Percentiles rank a stretch among this genome's conserved stretches.
These are phyloP conservation scores for Scheffersomyces quercinus DNA, from an alignment of 1,139 yeast genomes.

Conservation along the genomic window DNA sequence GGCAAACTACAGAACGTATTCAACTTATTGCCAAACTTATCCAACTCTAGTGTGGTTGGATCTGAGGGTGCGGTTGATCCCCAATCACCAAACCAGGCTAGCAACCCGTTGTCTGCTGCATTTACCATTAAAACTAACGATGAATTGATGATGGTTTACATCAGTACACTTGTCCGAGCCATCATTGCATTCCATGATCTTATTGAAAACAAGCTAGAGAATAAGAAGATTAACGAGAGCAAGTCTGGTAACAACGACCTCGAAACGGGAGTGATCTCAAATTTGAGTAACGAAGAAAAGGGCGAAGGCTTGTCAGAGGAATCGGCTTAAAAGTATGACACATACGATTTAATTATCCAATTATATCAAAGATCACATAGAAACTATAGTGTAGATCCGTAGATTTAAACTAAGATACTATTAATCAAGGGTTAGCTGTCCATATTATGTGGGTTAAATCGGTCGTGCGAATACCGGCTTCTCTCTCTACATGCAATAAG, in stretches of 20 bases:
- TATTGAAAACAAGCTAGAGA: conserved; percentile 92
- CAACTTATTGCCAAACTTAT: conserved; percentile 84
- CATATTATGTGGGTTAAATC: too few species aligned
- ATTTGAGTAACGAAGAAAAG: conserved; percentile 8
- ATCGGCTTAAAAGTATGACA: not conserved
- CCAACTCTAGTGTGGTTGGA: conserved; percentile 25
- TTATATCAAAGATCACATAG: not conserved
- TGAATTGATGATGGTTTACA: conserved; percentile 90
- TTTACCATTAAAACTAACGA: conserved; percentile 93
- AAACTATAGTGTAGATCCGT: too few species aligned
- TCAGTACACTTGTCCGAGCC: conserved; percentile 87
- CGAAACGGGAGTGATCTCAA: conserved; percentile 2
- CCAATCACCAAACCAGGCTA: conserved; percentile 19
- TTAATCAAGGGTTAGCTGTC: too few species aligned
- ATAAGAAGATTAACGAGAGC: conserved; percentile 56
- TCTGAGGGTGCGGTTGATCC: conserved; percentile 11
- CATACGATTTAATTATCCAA: not conserved
- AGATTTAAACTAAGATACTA: too few species aligned
- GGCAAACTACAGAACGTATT: conserved; percentile 95
- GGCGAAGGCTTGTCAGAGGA: conserved; percentile 12
- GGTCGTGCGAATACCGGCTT: too few species aligned
- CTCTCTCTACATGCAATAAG: too few species aligned
- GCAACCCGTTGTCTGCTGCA: conserved; percentile 67
- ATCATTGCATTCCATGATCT: conserved; percentile 96
- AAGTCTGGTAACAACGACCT: conserved; percentile 9